These are phyloP conservation scores for Aegle marmelos DNA, from an alignment of 345 rosid genomes.

Conservation along the genomic window DNA sequence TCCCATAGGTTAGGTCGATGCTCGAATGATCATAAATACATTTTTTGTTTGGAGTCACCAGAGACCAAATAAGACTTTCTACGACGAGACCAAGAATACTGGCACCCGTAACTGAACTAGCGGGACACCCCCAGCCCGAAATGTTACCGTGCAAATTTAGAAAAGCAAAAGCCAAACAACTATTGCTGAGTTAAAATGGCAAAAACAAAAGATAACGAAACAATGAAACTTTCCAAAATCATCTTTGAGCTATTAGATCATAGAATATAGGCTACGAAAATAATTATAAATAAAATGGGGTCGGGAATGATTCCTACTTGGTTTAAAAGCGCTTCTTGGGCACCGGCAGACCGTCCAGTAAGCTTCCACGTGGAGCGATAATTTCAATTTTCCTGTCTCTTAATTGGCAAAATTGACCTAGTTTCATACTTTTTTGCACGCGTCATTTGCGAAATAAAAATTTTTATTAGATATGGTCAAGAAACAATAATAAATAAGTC, in stretches of 20 bases:
- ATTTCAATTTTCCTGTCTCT: constrained; percentile 21
- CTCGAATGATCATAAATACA: too few species aligned
- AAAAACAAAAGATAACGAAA: not conserved
- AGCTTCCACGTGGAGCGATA: constrained; percentile 41
- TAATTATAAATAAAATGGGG: not conserved
- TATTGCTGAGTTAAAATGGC: not conserved
- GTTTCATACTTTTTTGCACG: not conserved
- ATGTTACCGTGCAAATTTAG: not conserved
- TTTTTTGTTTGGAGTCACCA: too few species aligned
- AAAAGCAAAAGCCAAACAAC: constrained; percentile 17
- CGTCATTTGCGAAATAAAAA: not conserved
- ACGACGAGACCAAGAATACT: too few species aligned
- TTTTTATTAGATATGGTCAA: not conserved
- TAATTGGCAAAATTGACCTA: not conserved
- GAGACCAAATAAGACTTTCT: too few species aligned
- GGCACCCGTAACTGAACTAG: too few species aligned
- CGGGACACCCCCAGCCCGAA: too few species aligned
- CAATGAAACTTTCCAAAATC: not conserved
- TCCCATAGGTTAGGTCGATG: too few species aligned
- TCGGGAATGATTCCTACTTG: not conserved
- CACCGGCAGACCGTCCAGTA: not conserved
- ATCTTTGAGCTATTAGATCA: not conserved
- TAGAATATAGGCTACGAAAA: not conserved
- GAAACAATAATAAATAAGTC: not conserved
- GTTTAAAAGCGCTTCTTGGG: not conserved